Percentiles rank a stretch among this genome's conserved stretches.
These are phyloP conservation scores for Datura wrightii DNA, from an alignment of 257 asterid species.

Conservation along the genomic window DNA sequence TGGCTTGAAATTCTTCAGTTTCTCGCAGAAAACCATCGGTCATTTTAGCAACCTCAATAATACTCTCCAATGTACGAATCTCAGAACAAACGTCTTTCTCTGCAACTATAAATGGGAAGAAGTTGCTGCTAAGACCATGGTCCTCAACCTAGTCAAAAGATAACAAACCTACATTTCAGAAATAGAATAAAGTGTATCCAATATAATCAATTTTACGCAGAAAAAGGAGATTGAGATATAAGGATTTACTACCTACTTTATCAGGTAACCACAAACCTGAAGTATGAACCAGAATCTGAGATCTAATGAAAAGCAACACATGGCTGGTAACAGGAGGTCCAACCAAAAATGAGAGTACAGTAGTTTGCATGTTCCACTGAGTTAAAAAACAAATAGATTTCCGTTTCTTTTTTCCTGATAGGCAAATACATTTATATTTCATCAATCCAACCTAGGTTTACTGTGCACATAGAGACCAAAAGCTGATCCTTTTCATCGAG, in stretches of 20 bases:
- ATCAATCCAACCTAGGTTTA: conserved; percentile 16
- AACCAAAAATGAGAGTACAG: conserved; percentile 1
- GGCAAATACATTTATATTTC: neutral
- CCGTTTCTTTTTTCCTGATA: neutral
- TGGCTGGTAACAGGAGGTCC: conserved; percentile 9
- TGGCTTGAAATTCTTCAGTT: conserved; percentile 41
- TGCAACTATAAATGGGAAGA: conserved; percentile 87
- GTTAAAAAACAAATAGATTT: neutral
- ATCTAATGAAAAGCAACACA: conserved; percentile 21
- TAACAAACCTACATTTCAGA: conserved; percentile 33
- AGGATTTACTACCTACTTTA: neutral
- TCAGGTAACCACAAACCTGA: conserved; percentile 5
- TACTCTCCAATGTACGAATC: conserved; percentile 48
- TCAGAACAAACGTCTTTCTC: conserved; percentile 73
- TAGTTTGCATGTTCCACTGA: conserved; percentile 11
- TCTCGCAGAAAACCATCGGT: conserved; percentile 35
- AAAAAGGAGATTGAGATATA: conserved; percentile 8
- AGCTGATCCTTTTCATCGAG: neutral
- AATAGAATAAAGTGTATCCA: neutral
- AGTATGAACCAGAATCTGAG: conserved; percentile 19
- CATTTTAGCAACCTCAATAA: conserved; percentile 38
- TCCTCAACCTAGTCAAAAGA: conserved; percentile 63
- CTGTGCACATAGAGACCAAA: neutral
- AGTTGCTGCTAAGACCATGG: conserved; percentile 61
- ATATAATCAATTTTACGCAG: conserved; percentile 3